These are phyloP conservation scores for Vitis rotundifolia DNA, from an alignment of 164 flowering plant genomes.

Conservation along the genomic window DNA sequence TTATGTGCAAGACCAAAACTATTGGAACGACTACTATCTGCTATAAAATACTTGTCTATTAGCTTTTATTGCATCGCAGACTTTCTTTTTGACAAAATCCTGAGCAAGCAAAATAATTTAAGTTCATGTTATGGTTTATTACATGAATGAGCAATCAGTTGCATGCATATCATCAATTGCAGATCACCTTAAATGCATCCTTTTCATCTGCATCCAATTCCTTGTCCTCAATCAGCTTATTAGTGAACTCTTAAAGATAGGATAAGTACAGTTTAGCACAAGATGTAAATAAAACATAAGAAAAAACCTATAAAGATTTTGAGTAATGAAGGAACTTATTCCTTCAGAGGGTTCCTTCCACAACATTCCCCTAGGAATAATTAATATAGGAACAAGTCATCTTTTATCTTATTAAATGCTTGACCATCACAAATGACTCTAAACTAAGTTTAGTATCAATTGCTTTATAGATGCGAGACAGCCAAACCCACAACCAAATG, in stretches of 20 bases:
- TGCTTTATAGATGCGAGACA: no score
- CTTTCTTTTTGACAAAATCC: slow-evolving; percentile 82
- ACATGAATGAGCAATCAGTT: no score
- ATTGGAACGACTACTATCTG: not conserved
- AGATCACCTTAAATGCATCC: slow-evolving; percentile 79
- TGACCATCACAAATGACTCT: not conserved
- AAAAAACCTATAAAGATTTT: not conserved
- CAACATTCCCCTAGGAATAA: no score
- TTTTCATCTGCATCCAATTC: slow-evolving; percentile 69
- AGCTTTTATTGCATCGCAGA: slow-evolving; percentile 76
- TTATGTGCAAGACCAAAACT: no score
- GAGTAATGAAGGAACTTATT: no score
- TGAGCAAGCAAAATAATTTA: slow-evolving; percentile 20
- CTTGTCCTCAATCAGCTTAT: slow-evolving; percentile 62
- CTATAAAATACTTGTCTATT: slow-evolving; percentile 61
- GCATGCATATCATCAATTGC: no score
- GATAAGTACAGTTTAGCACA: not conserved
- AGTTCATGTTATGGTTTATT: no score
- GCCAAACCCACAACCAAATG: no score
- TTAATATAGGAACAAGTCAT: not conserved
- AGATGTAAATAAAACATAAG: not conserved
- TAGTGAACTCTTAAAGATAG: slow-evolving; percentile 66
- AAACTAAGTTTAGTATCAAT: not conserved
- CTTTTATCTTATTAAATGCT: no score
- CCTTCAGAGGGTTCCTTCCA: no score